Evolutionary conservation across 345 rosid species (phyloP), one percentile per base, ranked within the genome.

Genomic region (Citrus sinensis): DNA sequence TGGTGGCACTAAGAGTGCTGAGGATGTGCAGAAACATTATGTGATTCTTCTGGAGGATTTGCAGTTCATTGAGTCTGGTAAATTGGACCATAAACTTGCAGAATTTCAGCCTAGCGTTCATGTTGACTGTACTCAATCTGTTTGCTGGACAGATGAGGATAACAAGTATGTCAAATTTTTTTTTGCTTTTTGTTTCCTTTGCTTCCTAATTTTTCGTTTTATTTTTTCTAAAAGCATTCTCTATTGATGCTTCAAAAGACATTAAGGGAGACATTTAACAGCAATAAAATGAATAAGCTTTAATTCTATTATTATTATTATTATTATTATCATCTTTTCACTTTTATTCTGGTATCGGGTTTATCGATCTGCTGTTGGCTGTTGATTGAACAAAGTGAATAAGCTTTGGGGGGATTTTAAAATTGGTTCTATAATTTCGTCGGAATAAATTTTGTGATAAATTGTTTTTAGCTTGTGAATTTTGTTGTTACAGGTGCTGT

Each of bases 11-110:
- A 91, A 84, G 82, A 91, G 90, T 73, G 87, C 85, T 0, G 90
- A 89, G 71, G 95, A 91, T 65, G 92, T 87, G 59, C 74, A 83
- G 49, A 88, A 83, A 78, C 93, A 89, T 80, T 91, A 90, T 81
- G 82, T 84, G 72, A 78, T 88, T 49, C 90, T 91, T 67, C 70
- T 91, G 80, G 83, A 91, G 86, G 95, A 90, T 79, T 81, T 91
- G 85, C 71, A 88, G 88, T 82, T 82, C 66, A 90, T 91, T 29
- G 93, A 90, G 68, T 85, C 91, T 3, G 95, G 93, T 46, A 80
- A 85, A 73, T 70, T 91, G 70, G 95, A 91, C 77, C 86, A 85
- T 65, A 76, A 80, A 69, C 82, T 87, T 68, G 90, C 67, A 35
- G 85, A 80, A 62, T 61, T 59, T 71, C 86, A 79, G 74, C 72